phyloP scores from a whole-genome alignment of 2,329 filamentous ascomycete genomes.

The Esteya vermicola region DNA sequence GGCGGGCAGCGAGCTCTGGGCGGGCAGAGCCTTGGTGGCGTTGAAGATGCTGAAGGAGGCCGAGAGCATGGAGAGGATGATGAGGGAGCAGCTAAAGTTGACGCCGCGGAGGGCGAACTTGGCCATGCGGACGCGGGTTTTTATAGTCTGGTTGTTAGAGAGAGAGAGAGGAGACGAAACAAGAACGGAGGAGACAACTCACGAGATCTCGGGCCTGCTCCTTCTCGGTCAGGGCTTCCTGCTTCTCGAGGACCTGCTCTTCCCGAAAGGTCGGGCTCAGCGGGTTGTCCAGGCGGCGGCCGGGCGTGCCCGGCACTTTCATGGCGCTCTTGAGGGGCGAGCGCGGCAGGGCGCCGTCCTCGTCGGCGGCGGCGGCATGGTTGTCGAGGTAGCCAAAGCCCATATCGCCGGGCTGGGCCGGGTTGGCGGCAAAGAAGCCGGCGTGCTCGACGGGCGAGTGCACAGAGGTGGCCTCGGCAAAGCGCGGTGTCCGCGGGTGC shows the following conservation, averaged over 20 bases:
- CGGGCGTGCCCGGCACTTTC: conserved; percentile 73
- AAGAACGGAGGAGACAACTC: conserved; percentile 26
- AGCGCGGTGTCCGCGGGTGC: conserved; percentile 60
- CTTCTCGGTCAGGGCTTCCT: conserved; percentile 67
- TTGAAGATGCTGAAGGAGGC: conserved; percentile 90
- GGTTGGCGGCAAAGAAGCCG: conserved; percentile 47
- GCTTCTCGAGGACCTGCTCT: conserved; percentile 75
- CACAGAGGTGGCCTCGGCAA: conserved; percentile 67
- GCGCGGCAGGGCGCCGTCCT: conserved; percentile 51
- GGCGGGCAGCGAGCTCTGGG: conserved; percentile 66
- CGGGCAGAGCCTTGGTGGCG: conserved; percentile 59
- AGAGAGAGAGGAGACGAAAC: neutral
- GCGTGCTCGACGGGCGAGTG: conserved; percentile 55
- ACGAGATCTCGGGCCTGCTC: conserved; percentile 81
- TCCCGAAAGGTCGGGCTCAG: conserved; percentile 85
- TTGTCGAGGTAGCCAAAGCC: conserved; percentile 82
- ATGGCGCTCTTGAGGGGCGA: conserved; percentile 82
- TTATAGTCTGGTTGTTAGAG: conserved; percentile 57
- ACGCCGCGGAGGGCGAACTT: conserved; percentile 92
- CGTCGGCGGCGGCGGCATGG: conserved; percentile 34
- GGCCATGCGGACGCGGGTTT: conserved; percentile 77
- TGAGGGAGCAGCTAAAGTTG: conserved; percentile 93
- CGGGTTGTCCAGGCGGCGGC: conserved; percentile 56
- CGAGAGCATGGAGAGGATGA: conserved; percentile 80
- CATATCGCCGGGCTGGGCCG: conserved; percentile 66